Evolutionary conservation across 192 early-diverging fungal species (phyloP).

Genomic region (Martensiomyces pterosporus): DNA sequence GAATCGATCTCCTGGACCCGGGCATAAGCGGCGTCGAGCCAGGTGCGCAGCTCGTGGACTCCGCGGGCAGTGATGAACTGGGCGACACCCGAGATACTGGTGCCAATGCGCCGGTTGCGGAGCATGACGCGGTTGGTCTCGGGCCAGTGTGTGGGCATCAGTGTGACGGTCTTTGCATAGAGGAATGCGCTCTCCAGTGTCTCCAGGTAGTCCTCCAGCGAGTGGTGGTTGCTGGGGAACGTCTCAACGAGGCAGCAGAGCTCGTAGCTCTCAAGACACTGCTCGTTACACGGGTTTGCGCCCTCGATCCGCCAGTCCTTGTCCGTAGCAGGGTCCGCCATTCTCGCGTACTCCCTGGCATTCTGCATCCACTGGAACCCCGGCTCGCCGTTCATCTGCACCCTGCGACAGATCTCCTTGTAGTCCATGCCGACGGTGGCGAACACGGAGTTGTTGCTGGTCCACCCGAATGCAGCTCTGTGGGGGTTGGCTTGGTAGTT

Average conservation of each 20-base stretch:
- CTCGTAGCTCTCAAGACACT: constrained; percentile 48
- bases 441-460: constrained; percentile 53
- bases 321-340: constrained; percentile 23
- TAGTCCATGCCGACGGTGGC: constrained; percentile 47
- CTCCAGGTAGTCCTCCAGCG: constrained; percentile 40
- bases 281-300: constrained; percentile 52
- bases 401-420: constrained; percentile 16
- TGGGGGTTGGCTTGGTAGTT: constrained; percentile 51
- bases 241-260: constrained; percentile 51
- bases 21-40: constrained; percentile 34
- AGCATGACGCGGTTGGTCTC: constrained; percentile 48
- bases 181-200: constrained; percentile 46
- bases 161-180: constrained; percentile 52
- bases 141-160: constrained; percentile 47
- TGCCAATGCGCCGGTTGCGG: constrained; percentile 50
- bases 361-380: constrained; percentile 52
- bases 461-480: constrained; percentile 47
- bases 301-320: constrained; percentile 36
- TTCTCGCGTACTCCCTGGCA: constrained; percentile 33
- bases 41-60: constrained; percentile 16
- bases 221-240: constrained; percentile 36
- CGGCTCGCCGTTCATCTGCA: constrained; percentile 47
- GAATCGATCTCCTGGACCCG: constrained; percentile 24
- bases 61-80: constrained; percentile 45
- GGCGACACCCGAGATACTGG: constrained; percentile 44